Base-by-base conservation (phyloP, 78 protist species). In the Dictyostelium intermedium region DNA sequence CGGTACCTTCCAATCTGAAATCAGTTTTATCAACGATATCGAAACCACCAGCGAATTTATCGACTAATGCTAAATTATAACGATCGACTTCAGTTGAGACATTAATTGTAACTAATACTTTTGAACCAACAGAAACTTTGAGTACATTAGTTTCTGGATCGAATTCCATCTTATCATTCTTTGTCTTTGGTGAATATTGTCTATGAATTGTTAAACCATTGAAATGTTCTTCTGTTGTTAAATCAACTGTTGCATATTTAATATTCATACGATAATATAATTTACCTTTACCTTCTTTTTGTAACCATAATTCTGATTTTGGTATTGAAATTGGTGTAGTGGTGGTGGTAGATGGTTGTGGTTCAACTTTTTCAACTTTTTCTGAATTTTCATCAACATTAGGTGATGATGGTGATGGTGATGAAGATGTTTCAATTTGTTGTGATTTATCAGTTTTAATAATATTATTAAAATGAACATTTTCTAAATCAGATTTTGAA, bases 201-300 rank as follows among this genome's bases (percentile, higher is more conserved):
- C 94, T 78, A 27, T 20, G 8, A 13, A 89, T 34, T 80, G 45
- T 18, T n/a, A 89, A 47, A 50, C 94, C 94, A 70, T 78, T 80
- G 87, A 25, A 27, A 32, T 80, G 50, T 50, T 60, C 70, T n/a
- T 14, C 56, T 9, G 83, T 66, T 23, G 50, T 37, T 13, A 89
- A 20, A n/a, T 89, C 87, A 11, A 63, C 25, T 3, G 85, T 41
- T 20, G 87, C 76, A 41, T 89, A 89, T 66, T 89, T 60, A 32
- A 89, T 69, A 70, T 81, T 89, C 63, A 89, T 43, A 66, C 94
- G 84, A 66, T 89, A 89, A 63, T 69, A 89, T 23, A 89, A 30
- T 89, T 66, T 89, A 32, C 94, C 94, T 37, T 89, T 89, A 47
- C 94, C 94, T 70, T 89, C 94, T 56, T 89, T 89, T 35, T 89